Conservation (phyloP, 257 asterid genomes). For the Coffea canephora region DNA sequence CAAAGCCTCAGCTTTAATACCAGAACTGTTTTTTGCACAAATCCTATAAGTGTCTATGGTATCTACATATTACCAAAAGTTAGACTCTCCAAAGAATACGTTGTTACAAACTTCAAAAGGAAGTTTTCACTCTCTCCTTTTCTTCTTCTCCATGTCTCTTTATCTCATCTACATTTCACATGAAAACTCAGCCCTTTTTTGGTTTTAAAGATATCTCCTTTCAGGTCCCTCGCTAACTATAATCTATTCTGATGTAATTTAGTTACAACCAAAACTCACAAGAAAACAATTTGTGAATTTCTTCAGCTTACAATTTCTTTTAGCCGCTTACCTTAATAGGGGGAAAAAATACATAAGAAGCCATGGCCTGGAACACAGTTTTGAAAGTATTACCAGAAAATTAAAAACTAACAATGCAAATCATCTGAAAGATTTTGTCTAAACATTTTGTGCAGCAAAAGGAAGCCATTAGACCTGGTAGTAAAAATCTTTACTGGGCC, state of each 20-base stretch:
- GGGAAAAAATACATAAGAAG: background rate
- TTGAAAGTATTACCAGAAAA: background rate
- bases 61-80: too few relatives aligned
- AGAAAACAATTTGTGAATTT: background rate
- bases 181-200: background rate
- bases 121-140: background rate
- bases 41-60: background rate
- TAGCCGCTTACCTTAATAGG: background rate
- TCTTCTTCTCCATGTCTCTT: background rate
- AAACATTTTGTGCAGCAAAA: background rate
- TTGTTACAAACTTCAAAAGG: background rate
- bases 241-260: background rate
- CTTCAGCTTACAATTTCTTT: background rate
- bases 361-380: background rate
- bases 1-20: background rate
- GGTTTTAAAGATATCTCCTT: background rate
- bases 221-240: background rate
- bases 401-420: background rate
- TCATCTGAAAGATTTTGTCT: background rate
- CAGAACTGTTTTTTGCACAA: too few relatives aligned
- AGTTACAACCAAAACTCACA: background rate
- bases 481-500: constrained; percentile 79
- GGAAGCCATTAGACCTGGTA: constrained; percentile 52
- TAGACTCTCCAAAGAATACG: too few relatives aligned
- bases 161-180: background rate